Evolutionary conservation across 2,329 filamentous ascomycete genomes (phyloP), one percentile per base, ranked within the genome.

Genomic region (Ascochyta pisi): DNA sequence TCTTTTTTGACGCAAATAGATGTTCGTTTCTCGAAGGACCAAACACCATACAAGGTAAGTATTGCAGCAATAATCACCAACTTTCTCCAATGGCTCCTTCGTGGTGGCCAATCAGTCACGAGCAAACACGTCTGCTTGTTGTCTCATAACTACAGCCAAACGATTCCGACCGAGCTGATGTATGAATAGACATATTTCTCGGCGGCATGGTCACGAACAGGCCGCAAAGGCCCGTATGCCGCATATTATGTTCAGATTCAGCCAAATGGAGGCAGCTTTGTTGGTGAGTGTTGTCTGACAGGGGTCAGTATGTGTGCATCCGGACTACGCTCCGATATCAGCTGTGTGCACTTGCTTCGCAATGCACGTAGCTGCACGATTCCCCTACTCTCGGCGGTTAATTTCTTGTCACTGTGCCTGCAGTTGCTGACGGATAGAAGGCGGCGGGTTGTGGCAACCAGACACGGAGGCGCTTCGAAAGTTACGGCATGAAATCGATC

Each of bases 221-320:
- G 92, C 19, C 85, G 90, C 50, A 96, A 96, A 76, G 69, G 69
- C 15, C 69, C 68, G 7, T 72, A 72, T 50, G 92, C 92, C 6
- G 89, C 87, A 70, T 96, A 96, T 78, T 96, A 96, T 77, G 78
- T 96, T 19, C 92, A 96, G 73, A 83, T 91, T 61, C 86, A 94
- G 71, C 91, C 92, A 10, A 79, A 79, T 23, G 69, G 66, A 19
- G 79, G 83, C 46, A 89, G 86, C 70, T 90, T 94, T 65, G 80
- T 96, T 38, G 92, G 86, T 87, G 78, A 78, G 84, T 82, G 40
- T 53, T 47, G 42, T 44, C n/a, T 41, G 16, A 10, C 3, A 43
- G 13, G 15, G 39, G 12, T 3, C n/a, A 23, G 38, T 19, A 23
- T 29, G 6, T 39, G 24, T 52, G 26, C 35, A 26, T 19, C 49